Evolutionary conservation across 2,329 filamentous ascomycete species (phyloP), one percentile per base, ranked within the genome.

Genomic region (Lasiodiplodia sp.): DNA sequence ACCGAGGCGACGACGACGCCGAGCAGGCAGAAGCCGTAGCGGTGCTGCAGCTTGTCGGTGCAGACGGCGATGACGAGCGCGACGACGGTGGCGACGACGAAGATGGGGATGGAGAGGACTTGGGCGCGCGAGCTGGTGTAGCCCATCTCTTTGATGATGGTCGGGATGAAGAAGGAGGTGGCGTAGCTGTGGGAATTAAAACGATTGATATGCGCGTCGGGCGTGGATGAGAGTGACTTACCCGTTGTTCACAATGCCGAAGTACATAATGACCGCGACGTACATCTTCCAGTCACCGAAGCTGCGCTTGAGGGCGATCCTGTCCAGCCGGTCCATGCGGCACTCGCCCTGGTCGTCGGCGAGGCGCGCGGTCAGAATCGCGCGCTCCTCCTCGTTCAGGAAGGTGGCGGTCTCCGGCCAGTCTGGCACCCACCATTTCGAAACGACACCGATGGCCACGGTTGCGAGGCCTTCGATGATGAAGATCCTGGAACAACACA

Each of bases 391-490:
- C 60, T 78, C 76, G 0, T 75, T 78, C 14, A 80, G 71, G 40
- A 79, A 80, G 10, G 67, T 70, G 5, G 84, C 83, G 0, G 77
- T 79, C 65, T 79, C 78, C 0, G 78, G 78, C 28, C 72, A 87
- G 71, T 64, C 60, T 16, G 60, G 60, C 31, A 64, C 60, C 60
- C 60, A 64, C 47, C 60, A 53, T 64, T 88, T 66, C 64, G 65
- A 67, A 14, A 69, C 23, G 8, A 64, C 8, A 2, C 67, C 65
- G 11, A 72, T 49, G 23, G 58, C 25, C 28, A 71, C 67, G 12
- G 71, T 71, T 12, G 67, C 37, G 37, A 72, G 68, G 64, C 62
- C 64, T 55, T 73, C 71, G 37, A 72, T 58, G 47, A 72, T 72
- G 69, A 72, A 72, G 52, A 68, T 67, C 64, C 63, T 66, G 37